These are phyloP conservation scores for Boletus edulis DNA, from an alignment of 768 basidiomycete genomes.

Conservation along the genomic window DNA sequence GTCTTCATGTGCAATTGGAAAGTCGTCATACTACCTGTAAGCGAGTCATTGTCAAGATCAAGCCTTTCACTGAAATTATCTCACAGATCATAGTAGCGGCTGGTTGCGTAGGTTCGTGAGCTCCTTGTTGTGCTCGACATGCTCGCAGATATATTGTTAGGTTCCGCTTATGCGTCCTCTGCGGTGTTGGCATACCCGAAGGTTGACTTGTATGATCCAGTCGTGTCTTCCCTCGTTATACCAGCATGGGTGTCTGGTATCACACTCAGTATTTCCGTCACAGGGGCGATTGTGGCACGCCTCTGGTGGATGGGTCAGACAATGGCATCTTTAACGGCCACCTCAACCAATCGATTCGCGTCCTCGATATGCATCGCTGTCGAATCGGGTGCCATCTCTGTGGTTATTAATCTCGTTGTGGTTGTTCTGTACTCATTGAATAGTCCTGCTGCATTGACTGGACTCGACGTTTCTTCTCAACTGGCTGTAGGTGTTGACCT, in stretches of 20 bases:
- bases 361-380: background rate
- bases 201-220: background rate
- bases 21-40: background rate
- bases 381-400: background rate
- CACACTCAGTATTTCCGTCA: background rate
- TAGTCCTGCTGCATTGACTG: background rate
- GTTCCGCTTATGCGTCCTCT: background rate
- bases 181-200: background rate
- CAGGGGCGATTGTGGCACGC: background rate
- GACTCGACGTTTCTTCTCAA: background rate
- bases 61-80: background rate
- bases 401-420: background rate
- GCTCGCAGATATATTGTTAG: background rate
- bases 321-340: background rate
- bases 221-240: background rate
- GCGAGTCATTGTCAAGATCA: background rate
- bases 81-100: background rate
- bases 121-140: background rate
- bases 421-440: background rate
- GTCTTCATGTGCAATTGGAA: background rate
- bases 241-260: background rate
- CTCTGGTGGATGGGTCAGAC: background rate
- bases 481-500: background rate
- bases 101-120: background rate
- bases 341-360: background rate